Evolutionary conservation across 257 asterid species (phyloP), one percentile per base, ranked within the genome.

Genomic region (Nicotiana sylvestris): DNA sequence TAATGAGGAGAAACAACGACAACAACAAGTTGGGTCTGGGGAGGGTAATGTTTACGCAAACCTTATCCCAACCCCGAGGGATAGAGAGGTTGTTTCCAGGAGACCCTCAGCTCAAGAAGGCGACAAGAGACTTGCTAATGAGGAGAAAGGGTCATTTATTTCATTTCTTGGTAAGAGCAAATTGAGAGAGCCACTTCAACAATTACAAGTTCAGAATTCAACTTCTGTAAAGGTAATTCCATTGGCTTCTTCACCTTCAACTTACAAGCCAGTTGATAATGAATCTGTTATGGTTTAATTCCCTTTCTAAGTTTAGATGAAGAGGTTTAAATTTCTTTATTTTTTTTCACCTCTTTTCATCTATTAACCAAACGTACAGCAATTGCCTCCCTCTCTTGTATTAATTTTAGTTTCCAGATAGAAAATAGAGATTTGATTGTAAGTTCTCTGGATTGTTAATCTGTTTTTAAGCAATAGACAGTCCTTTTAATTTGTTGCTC

Each of bases 181-280:
- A 43, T 88, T 88, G 30, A 83, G 85, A 9, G 87, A 85, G 67
- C 51, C 37, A 33, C 81, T 51, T 32, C 85, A 82, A 4, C 87
- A 80, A 58, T 4, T 82, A 13, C 85, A 81, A 27, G 18, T 72
- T 18, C 69, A 57, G 72, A 81, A 78, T 82, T 83, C 91, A 33
- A 72, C 86, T 83, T 82, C 87, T 83, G 87, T 91, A 39, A 90
- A 89, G 97, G 91, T 94, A 81, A 88, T 91, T 68, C 92, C 96
- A 72, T 81, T 94, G 89, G 70, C 90, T 83, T 87, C 92, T 77
- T 91, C 91, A 79, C 94, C 89, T 83, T 88, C 93, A 46, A 81
- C 84, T 9, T 84, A 80, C 72, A 65, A 64, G 57, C 46, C 82
- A 80, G 25, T 82, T 76, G 86, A 84, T 35, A 43, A 37, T 39